Conservation (phyloP, 257 asterid species). For the Solanum boliviense region DNA sequence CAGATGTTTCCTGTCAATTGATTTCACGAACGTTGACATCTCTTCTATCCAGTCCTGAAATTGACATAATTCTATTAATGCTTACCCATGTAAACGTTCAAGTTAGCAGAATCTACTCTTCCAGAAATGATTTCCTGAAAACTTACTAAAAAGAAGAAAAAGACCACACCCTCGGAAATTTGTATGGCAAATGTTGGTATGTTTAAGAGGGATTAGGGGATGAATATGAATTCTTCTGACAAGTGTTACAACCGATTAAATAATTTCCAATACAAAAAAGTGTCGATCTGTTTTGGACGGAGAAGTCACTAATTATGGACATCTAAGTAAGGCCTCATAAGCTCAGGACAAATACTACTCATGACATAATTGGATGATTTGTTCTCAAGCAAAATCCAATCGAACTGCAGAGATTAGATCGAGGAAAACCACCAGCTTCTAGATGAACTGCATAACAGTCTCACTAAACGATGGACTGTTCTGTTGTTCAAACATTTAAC, state of each 20-base stretch:
- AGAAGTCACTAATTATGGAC: not conserved
- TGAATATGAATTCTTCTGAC: not conserved
- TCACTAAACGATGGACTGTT: not conserved
- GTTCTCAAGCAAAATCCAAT: not conserved
- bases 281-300: not conserved
- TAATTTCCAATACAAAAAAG: not conserved
- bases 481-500: not conserved
- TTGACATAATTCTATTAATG: conserved; percentile 3
- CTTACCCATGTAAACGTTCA: not conserved
- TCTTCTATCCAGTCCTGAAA: conserved; percentile 97
- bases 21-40: conserved; percentile 78
- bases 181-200: not conserved
- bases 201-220: not conserved
- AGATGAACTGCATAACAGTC: not conserved
- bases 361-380: not conserved
- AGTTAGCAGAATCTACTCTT: not conserved
- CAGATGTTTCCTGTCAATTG: conserved; percentile 78
- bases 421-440: not conserved
- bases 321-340: not conserved
- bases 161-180: not conserved
- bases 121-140: not conserved
- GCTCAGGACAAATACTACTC: not conserved
- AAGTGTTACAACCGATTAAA: not conserved
- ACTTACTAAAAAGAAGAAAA: not conserved
- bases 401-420: not conserved